Conservation (phyloP, 306 rosid genomes). For the Inga laurina region DNA sequence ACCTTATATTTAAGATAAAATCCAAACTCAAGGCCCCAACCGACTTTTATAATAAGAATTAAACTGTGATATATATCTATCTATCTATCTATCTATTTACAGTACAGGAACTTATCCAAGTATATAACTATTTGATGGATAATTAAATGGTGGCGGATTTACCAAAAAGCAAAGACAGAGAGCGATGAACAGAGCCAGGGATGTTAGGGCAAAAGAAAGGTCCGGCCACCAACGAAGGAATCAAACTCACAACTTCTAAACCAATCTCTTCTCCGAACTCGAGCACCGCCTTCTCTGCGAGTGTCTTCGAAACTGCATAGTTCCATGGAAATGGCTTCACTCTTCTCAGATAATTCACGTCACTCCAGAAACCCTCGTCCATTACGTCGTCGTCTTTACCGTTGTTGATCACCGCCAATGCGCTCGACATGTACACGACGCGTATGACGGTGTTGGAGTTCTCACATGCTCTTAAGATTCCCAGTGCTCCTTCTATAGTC, state of each 20-base stretch:
- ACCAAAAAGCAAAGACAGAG: slow-evolving; percentile 50
- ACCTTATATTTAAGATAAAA: too few relatives aligned
- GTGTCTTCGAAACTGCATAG: slow-evolving; percentile 55
- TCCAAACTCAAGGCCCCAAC: too few relatives aligned
- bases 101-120: too few relatives aligned
- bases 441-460: slow-evolving; percentile 52
- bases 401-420: slow-evolving; percentile 28
- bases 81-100: too few relatives aligned
- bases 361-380: slow-evolving; percentile 74
- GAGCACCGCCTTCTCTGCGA: slow-evolving; percentile 58
- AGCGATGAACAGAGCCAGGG: slow-evolving; percentile 44
- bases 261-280: slow-evolving; percentile 58
- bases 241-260: slow-evolving; percentile 55
- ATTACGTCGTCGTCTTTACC: slow-evolving; percentile 10
- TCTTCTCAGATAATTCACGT: slow-evolving; percentile 31
- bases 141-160: not conserved
- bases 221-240: slow-evolving; percentile 57
- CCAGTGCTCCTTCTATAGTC: slow-evolving; percentile 52
- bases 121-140: not conserved
- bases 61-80: too few relatives aligned
- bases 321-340: slow-evolving; percentile 29
- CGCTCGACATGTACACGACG: slow-evolving; percentile 63
- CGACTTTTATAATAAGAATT: too few relatives aligned
- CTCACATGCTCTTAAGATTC: slow-evolving; percentile 49
- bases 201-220: slow-evolving; percentile 55